Base-by-base conservation (phyloP, 1,284 basidiomycete species). In the Papiliotrema nemorosa region DNA sequence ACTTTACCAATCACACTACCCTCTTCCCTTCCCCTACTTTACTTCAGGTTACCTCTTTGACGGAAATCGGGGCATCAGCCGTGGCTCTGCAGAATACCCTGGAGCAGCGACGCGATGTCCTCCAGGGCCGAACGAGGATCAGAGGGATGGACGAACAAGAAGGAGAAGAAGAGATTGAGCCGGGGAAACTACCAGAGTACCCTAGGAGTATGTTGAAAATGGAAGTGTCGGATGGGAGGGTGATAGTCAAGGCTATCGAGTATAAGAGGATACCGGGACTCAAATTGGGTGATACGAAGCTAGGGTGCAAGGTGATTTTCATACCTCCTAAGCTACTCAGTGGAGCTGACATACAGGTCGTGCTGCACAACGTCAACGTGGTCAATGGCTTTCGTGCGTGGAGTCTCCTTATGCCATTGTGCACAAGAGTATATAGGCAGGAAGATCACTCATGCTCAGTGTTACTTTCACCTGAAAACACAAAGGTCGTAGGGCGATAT, bases 161-260 rank as follows among this genome's bases (percentile, higher is more conserved):
- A 35, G 58, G 53, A 7, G 55, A 64, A 40, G 55, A 60, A 18
- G 59, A 59, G n/a, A 41, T 59, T 16, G 63, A 61, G 7, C 57
- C 58, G 21, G 66, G 63, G 0, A 64, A 60, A 39, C 51, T 73
- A 14, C 72, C 72, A 24, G 60, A 62, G 5, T 75, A 74, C 53
- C 67, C 69, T 1, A 45, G 73, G n/a, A 55, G 61, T 9, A 75
- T 75, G 72, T 54, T 75, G 33, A 55, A 49, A 42, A 44, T 75
- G 37, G 62, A 69, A 33, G 37, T 74, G 10, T 58, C 62, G 7
- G 73, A 75, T 58, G 73, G 73, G n/a, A 59, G 58, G 41, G 56
- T 39, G 20, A 47, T 57, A 1, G 48, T 74, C 33, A 59, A 59
- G 37, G 73, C 67, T 7, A 66, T 75, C 41, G 73, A 75, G 53